Evolutionary conservation across 805 yeast species (phyloP), one percentile per base, ranked within the genome.

Genomic region (Teunomyces barrocoloradensis): DNA sequence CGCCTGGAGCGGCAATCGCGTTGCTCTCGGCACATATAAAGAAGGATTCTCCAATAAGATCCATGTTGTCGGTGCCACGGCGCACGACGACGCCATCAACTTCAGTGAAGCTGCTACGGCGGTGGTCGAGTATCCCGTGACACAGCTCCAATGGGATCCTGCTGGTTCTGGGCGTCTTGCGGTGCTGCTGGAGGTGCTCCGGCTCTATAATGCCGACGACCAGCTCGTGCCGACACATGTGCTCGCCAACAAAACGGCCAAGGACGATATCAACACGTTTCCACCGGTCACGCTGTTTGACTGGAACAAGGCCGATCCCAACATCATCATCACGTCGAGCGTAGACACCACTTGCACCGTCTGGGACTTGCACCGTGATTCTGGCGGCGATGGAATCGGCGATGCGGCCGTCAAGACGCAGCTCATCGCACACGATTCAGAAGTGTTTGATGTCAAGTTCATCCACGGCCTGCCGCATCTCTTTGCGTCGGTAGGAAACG

Each of bases 291-390:
- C 98, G 0, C 84, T 96, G 1, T 89, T 94, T 57, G 97, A 94
- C 67, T 94, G 99, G 97, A 89, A 87, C 69, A 68, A 75, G 32
- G 72, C 75, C 1, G 91, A 88, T 56, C 79, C 88, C 2, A 80
- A 80, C 42, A 65, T 82, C 34, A 78, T 90, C 17, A 85, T 94
- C 32, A 89, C 97, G 1, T 81, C 92, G 52, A 84, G 94, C 17
- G 88, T 92, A 9, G 99, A 94, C 67, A 94, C 99, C 0, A 94
- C 99, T 0, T 94, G 99, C 68, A 91, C 98, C 0, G 82, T 90
- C 3, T 94, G 99, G 98, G 98, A 94, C 66, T 65, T 90, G 28
- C 60, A 65, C 50, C 63, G 76, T 25, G 56, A 68, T 4, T 17
- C 15, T n/a, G 33, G 33, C 9, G 33, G 33, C 9, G 13, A 13